Percentiles rank a stretch among this genome's conserved stretches.
These are phyloP conservation scores for Tephrocybe sp. DNA, from an alignment of 768 basidiomycete genomes.

Conservation along the genomic window DNA sequence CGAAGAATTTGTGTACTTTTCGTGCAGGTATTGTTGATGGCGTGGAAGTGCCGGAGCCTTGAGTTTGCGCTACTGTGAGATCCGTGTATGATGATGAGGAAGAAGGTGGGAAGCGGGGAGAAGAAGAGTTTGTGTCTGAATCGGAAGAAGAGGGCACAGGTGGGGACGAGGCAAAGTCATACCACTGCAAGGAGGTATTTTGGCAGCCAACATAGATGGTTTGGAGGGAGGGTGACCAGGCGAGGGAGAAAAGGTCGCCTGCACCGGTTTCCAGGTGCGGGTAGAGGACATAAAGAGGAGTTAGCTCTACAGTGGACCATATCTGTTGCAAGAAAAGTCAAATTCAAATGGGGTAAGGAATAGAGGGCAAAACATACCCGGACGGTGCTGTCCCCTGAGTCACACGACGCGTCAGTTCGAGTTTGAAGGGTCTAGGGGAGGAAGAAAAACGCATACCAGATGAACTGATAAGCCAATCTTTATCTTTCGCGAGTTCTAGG, in stretches of 20 bases:
- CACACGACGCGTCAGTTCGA: conserved; percentile 4
- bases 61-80: conserved; percentile 16
- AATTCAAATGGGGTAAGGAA: neutral
- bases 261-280: conserved; percentile 79
- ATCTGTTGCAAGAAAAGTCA: conserved; percentile 50
- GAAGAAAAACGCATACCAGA: conserved; percentile 53
- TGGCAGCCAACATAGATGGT: conserved; percentile 88
- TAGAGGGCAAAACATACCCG: conserved; percentile 49
- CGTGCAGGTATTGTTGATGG: conserved; percentile 31
- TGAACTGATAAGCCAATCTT: conserved; percentile 86
- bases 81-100: conserved; percentile 10
- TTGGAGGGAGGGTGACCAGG: conserved; percentile 67
- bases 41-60: conserved; percentile 34
- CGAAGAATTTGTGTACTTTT: conserved; percentile 87
- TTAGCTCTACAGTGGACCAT: conserved; percentile 74
- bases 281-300: conserved; percentile 66
- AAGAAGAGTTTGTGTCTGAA: neutral
- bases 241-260: conserved; percentile 85
- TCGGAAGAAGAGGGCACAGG: conserved; percentile 8
- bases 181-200: conserved; percentile 92
- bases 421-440: neutral
- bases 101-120: conserved; percentile 12
- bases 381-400: conserved; percentile 81
- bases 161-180: conserved; percentile 44
- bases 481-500: conserved; percentile 71